A percentile compares a stretch with the other conserved stretches of the same genome.
Conservation (phyloP, 164 flowering plant genomes). For the Umbellularia californica region DNA sequence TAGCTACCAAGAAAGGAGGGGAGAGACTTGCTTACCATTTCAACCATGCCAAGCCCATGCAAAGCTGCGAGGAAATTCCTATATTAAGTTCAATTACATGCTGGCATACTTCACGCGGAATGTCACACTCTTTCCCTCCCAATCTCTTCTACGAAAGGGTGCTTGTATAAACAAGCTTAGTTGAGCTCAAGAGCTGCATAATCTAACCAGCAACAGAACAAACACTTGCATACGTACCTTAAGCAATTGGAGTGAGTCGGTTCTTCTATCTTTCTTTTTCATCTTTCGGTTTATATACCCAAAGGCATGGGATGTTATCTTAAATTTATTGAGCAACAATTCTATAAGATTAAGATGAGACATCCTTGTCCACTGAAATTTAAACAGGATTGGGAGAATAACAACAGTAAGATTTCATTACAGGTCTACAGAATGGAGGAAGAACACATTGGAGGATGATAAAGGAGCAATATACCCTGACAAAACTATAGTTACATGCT, state of each 20-base stretch:
- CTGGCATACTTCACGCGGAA: not conserved
- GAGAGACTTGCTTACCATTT: not conserved
- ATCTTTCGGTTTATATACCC: not conserved
- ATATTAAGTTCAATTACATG: not conserved
- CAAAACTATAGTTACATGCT: too few species aligned
- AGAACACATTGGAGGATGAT: too few species aligned
- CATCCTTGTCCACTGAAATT: too few species aligned
- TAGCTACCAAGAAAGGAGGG: not conserved
- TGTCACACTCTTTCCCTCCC: not conserved
- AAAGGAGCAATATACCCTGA: too few species aligned
- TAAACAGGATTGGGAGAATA: too few species aligned
- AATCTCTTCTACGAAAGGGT: not conserved
- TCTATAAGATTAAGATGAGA: too few species aligned
- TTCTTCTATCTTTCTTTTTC: too few species aligned
- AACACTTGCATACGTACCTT: not conserved
- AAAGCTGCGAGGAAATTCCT: not conserved
- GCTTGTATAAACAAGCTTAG: not conserved
- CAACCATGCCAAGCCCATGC: not conserved
- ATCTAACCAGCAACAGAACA: not conserved
- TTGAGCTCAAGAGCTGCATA: not conserved
- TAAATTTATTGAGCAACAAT: too few species aligned
- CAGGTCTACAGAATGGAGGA: too few species aligned
- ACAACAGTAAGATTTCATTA: too few species aligned
- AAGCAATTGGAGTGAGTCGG: not conserved
- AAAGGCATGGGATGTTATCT: too few species aligned